These are phyloP conservation scores for Erodium maritimum DNA, from an alignment of 345 rosid genomes.

Conservation along the genomic window DNA sequence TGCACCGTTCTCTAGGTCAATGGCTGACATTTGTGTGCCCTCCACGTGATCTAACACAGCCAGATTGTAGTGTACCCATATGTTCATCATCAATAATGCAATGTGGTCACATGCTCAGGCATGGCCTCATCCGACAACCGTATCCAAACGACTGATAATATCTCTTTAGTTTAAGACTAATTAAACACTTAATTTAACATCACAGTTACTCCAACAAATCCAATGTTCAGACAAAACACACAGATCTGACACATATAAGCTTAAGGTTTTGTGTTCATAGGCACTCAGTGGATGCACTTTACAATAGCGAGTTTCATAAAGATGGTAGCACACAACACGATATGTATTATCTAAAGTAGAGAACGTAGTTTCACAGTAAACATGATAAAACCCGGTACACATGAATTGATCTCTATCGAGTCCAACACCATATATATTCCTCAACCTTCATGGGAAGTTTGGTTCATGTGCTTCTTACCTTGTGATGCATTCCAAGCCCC, in stretches of 20 bases:
- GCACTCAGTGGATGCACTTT: conserved; percentile 29
- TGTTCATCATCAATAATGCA: conserved; percentile 14
- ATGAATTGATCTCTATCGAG: conserved; percentile 16
- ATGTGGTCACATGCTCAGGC: conserved; percentile 18
- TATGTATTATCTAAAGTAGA: not conserved
- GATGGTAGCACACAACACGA: conserved; percentile 13
- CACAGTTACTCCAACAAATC: not conserved
- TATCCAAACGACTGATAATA: conserved; percentile 19
- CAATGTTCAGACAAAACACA: not conserved
- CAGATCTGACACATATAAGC: conserved; percentile 7
- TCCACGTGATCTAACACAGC: not conserved
- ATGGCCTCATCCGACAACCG: conserved; percentile 17
- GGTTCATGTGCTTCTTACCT: conserved; percentile 2
- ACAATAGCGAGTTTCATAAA: conserved; percentile 22
- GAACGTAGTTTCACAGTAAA: not conserved
- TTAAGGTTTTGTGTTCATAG: conserved; percentile 11
- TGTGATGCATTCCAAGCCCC: conserved; percentile 2
- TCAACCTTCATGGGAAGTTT: conserved; percentile 1
- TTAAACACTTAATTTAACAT: not conserved
- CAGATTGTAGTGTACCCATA: not conserved
- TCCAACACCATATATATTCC: not conserved
- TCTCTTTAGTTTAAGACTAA: conserved; percentile 8
- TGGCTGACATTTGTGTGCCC: conserved; percentile 6
- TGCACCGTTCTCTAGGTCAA: conserved; percentile 1
- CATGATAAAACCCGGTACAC: conserved; percentile 11